phyloP scores from a whole-genome alignment of 441 rosid species.

The Adansonia gregorii region DNA sequence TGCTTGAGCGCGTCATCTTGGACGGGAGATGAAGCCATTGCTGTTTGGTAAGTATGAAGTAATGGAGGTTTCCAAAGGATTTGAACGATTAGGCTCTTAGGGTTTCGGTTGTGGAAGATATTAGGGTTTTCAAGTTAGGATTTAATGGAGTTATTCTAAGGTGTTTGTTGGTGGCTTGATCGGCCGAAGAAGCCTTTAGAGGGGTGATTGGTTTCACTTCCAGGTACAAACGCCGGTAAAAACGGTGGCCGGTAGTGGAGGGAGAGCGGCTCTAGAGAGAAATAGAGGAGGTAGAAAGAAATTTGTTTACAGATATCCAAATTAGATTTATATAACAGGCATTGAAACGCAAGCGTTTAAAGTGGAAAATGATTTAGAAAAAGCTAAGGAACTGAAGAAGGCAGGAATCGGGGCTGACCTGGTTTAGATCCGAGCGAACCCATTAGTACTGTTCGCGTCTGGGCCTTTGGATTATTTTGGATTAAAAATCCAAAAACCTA shows the following conservation, averaged over 20 bases:
- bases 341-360: not conserved
- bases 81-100: not conserved
- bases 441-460: too few relatives aligned
- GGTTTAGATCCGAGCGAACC: too few relatives aligned
- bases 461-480: not conserved
- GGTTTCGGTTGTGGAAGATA: not conserved
- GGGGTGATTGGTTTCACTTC: too few relatives aligned
- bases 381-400: too few relatives aligned
- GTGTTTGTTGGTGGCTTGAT: too few relatives aligned
- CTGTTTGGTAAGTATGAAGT: not conserved
- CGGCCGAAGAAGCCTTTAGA: too few relatives aligned
- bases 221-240: too few relatives aligned
- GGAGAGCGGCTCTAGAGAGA: too few relatives aligned
- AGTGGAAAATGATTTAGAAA: too few relatives aligned
- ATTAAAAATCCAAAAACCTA: not conserved
- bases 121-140: not conserved
- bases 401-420: too few relatives aligned
- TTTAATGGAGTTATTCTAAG: not conserved
- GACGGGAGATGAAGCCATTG: slow-evolving; percentile 22
- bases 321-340: not conserved
- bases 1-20: slow-evolving; percentile 50
- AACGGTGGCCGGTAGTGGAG: too few relatives aligned
- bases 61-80: not conserved
- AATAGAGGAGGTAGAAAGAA: too few relatives aligned
- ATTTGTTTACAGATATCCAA: not conserved